Percentiles rank a stretch among this genome's conserved stretches.
Conservation (phyloP, 2,329 filamentous ascomycete species). For the Rutstroemia sp. region DNA sequence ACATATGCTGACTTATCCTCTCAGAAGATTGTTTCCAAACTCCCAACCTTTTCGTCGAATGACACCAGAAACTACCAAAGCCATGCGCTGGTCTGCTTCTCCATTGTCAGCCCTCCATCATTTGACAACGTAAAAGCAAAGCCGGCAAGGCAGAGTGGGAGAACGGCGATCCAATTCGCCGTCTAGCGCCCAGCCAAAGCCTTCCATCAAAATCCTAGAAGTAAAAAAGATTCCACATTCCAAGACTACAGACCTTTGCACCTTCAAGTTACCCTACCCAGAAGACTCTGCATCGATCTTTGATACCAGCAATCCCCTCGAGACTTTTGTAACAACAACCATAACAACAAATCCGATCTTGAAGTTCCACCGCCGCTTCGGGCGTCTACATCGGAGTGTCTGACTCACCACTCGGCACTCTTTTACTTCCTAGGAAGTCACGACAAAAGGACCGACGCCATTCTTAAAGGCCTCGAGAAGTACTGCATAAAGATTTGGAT, state of each 20-base stretch:
- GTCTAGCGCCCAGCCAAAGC: too few relatives aligned
- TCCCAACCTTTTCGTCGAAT: background rate
- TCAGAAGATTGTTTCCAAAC: slow-evolving; percentile 1
- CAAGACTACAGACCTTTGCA: too few relatives aligned
- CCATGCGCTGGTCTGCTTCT: slow-evolving; percentile 77
- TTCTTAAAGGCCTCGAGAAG: slow-evolving; percentile 16
- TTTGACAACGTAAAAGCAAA: slow-evolving; percentile 99
- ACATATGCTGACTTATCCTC: background rate
- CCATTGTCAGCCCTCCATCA: slow-evolving; percentile 92
- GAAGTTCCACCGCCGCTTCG: too few relatives aligned
- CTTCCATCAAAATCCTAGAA: too few relatives aligned
- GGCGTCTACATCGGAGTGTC: slow-evolving; percentile 34
- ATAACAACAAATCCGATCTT: too few relatives aligned
- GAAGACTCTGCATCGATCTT: too few relatives aligned
- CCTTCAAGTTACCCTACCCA: too few relatives aligned
- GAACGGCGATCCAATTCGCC: too few relatives aligned
- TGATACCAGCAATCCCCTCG: too few relatives aligned
- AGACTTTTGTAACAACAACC: too few relatives aligned
- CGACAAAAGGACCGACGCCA: slow-evolving; percentile 33
- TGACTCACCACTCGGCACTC: slow-evolving; percentile 50
- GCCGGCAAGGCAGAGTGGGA: slow-evolving; percentile 24
- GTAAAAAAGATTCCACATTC: too few relatives aligned
- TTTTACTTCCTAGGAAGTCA: slow-evolving; percentile 53
- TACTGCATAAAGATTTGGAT: background rate
- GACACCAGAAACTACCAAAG: background rate